These are phyloP conservation scores for Neurospora sp. DNA, from an alignment of 495 filamentous ascomycete genomes.

Conservation along the genomic window DNA sequence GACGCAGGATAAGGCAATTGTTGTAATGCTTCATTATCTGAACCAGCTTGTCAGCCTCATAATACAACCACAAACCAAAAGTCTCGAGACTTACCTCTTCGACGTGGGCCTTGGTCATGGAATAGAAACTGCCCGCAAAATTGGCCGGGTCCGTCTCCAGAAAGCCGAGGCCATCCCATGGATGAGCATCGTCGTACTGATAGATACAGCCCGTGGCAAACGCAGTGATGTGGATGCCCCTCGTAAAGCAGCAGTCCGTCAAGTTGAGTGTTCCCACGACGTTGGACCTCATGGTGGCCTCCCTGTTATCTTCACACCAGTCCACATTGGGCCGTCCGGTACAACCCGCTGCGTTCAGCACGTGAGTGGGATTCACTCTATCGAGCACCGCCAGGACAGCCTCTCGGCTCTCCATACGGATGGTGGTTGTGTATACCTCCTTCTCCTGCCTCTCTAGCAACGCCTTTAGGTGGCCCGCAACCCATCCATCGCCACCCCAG, in stretches of 20 bases:
- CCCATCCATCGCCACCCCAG: conserved; percentile 54
- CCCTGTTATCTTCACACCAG: conserved; percentile 60
- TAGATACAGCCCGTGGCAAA: conserved; percentile 59
- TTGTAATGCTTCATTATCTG: conserved; percentile 51
- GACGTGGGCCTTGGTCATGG: conserved; percentile 52
- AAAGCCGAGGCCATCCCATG: conserved; percentile 48
- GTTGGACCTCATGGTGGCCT: conserved; percentile 54
- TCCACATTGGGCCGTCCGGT: conserved; percentile 62
- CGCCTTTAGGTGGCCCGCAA: conserved; percentile 54
- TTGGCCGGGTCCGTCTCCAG: conserved; percentile 53
- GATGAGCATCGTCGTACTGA: conserved; percentile 48
- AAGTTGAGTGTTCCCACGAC: conserved; percentile 54
- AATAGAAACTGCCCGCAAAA: conserved; percentile 58
- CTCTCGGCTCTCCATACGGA: conserved; percentile 53
- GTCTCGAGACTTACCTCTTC: conserved; percentile 39
- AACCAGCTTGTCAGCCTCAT: neutral
- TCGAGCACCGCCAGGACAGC: conserved; percentile 45
- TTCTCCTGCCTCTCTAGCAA: conserved; percentile 51
- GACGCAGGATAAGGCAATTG: conserved; percentile 49
- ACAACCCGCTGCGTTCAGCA: conserved; percentile 53
- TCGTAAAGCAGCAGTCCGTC: conserved; percentile 46
- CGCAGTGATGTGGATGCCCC: conserved; percentile 49
- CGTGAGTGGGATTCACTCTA: conserved; percentile 49
- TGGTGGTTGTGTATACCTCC: conserved; percentile 45
- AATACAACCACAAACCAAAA: neutral